Evolutionary conservation across 2,329 filamentous ascomycete species (phyloP).

Genomic region (Fusarium clavum): DNA sequence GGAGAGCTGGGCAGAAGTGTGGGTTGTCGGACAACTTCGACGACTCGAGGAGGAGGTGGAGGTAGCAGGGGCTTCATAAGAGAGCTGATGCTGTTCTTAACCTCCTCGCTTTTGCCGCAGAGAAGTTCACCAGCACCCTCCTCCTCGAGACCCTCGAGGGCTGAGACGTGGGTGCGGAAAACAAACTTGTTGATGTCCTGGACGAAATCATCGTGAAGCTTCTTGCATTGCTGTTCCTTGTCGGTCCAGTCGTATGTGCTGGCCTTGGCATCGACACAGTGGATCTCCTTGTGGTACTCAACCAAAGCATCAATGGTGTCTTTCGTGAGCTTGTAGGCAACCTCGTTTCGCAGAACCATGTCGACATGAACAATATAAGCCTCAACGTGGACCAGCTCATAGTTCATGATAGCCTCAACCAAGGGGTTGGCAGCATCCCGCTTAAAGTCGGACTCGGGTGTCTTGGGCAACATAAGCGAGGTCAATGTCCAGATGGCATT

Average conservation of each 20-base stretch:
- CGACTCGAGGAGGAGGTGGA: constrained; percentile 85
- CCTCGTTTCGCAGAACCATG: constrained; percentile 97
- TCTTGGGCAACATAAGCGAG: constrained; percentile 92
- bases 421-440: constrained; percentile 71
- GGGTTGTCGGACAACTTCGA: constrained; percentile 89
- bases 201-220: constrained; percentile 95
- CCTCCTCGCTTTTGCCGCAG: constrained; percentile 90
- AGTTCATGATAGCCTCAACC: constrained; percentile 89
- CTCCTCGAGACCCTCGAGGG: constrained; percentile 95
- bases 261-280: constrained; percentile 89
- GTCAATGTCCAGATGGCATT: constrained; percentile 96
- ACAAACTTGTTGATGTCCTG: constrained; percentile 98
- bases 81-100: constrained; percentile 85
- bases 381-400: constrained; percentile 91
- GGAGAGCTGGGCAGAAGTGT: constrained; percentile 88
- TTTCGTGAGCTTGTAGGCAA: constrained; percentile 95
- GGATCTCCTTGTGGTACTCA: constrained; percentile 96
- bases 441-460: constrained; percentile 84
- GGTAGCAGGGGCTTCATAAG: constrained; percentile 90
- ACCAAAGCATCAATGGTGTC: constrained; percentile 94
- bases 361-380: constrained; percentile 99
- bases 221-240: constrained; percentile 96
- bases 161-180: constrained; percentile 87
- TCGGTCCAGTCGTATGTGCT: constrained; percentile 95
- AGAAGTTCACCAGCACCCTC: constrained; percentile 95